Percentiles rank a stretch among this genome's conserved stretches.
These are phyloP conservation scores for Calocera cornea DNA, from an alignment of 768 basidiomycete genomes.

Conservation along the genomic window DNA sequence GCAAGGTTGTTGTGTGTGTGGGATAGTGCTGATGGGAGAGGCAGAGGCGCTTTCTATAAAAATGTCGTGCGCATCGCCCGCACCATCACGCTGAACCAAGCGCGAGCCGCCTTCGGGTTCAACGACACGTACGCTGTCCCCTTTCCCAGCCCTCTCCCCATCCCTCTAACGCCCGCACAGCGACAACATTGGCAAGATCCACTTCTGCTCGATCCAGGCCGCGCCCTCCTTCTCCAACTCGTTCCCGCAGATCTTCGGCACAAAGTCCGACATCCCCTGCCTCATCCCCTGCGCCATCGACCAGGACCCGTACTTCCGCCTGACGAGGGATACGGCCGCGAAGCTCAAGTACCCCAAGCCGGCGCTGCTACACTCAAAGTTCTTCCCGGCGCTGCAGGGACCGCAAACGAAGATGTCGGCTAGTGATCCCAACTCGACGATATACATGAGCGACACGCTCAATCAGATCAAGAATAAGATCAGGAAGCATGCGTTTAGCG, in stretches of 20 bases:
- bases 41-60: conserved; percentile 76
- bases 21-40: background rate
- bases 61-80: conserved; percentile 88
- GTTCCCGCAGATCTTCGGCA: conserved; percentile 94
- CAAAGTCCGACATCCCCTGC: conserved; percentile 66
- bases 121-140: conserved; percentile 65
- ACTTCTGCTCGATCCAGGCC: conserved; percentile 92
- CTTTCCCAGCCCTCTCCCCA: background rate
- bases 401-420: conserved; percentile 99
- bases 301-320: conserved; percentile 92
- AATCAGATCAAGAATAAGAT: conserved; percentile 96
- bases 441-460: conserved; percentile 89
- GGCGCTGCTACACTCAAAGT: conserved; percentile 80
- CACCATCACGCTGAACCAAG: conserved; percentile 84
- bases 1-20: conserved; percentile 9
- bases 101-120: conserved; percentile 93
- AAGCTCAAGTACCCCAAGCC: conserved; percentile 96
- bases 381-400: conserved; percentile 96
- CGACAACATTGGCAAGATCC: conserved; percentile 95
- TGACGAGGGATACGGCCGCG: conserved; percentile 88
- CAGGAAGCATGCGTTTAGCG: conserved; percentile 90
- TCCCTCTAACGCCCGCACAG: too few species aligned
- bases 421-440: conserved; percentile 79
- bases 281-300: conserved; percentile 98
- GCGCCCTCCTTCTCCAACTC: conserved; percentile 95